These are phyloP conservation scores for Allium cepa DNA, from an alignment of 106 monocot genomes.

Conservation along the genomic window DNA sequence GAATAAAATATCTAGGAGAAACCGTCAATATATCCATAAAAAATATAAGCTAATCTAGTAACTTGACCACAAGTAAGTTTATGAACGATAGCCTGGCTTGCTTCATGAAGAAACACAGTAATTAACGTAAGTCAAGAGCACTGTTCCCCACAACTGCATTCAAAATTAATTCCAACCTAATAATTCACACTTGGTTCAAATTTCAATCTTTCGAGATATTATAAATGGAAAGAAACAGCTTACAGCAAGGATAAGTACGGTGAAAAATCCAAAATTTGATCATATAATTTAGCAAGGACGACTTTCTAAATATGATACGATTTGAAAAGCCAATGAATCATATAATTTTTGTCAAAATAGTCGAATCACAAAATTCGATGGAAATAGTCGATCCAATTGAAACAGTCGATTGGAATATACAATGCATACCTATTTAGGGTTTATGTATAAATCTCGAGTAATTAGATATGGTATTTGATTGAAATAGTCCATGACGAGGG, in stretches of 20 bases:
- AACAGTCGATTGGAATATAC: too few species aligned
- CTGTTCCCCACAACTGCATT: slow-evolving; percentile 80
- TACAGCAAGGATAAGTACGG: slow-evolving; percentile 76
- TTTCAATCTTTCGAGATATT: background rate
- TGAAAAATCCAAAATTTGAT: slow-evolving; percentile 51
- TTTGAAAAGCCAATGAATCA: too few species aligned
- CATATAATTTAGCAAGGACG: too few species aligned
- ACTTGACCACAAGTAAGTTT: slow-evolving; percentile 93
- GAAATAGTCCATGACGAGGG: too few species aligned
- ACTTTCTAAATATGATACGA: too few species aligned
- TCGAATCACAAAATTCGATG: too few species aligned
- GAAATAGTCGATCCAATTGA: too few species aligned
- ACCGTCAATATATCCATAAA: background rate
- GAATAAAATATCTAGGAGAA: too few species aligned
- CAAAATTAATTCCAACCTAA: background rate
- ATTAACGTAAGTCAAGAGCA: slow-evolving; percentile 89
- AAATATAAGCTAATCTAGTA: background rate
- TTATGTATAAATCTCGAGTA: too few species aligned
- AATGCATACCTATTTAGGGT: too few species aligned
- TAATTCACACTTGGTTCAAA: background rate
- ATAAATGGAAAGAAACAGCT: background rate
- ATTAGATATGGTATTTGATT: too few species aligned
- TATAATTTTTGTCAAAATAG: too few species aligned
- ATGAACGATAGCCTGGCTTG: slow-evolving; percentile 87
- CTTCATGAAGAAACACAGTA: slow-evolving; percentile 91